phyloP scores from a whole-genome alignment of 768 basidiomycete species.

The Macrolepiota dolichaula region DNA sequence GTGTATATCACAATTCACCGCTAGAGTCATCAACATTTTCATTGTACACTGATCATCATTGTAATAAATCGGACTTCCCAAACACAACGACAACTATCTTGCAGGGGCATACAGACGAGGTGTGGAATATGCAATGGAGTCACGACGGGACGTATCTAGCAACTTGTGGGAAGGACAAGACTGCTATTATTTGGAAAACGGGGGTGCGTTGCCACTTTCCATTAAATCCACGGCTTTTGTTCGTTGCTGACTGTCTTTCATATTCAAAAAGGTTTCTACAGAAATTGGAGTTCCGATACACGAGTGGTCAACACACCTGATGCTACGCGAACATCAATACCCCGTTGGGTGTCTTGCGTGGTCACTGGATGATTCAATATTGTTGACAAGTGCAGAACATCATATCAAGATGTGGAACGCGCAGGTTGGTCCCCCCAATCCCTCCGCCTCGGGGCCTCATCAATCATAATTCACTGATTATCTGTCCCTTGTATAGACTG shows the following conservation, averaged over 20 bases:
- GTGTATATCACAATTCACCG: constrained; percentile 83
- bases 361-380: constrained; percentile 84
- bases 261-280: constrained; percentile 41
- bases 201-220: constrained; percentile 51
- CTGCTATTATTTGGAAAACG: constrained; percentile 86
- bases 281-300: constrained; percentile 34
- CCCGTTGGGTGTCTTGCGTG: constrained; percentile 83
- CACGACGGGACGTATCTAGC: constrained; percentile 83
- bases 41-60: constrained; percentile 85
- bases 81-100: constrained; percentile 81
- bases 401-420: constrained; percentile 88
- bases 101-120: constrained; percentile 86
- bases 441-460: background rate
- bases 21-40: constrained; percentile 59
- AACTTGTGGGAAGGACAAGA: constrained; percentile 83
- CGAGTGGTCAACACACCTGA: constrained; percentile 57
- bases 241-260: constrained; percentile 15
- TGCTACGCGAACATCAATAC: constrained; percentile 75
- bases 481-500: constrained; percentile 48
- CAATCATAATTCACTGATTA: background rate
- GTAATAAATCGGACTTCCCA: constrained; percentile 81
- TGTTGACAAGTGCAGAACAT: constrained; percentile 82
- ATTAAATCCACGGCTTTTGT: constrained; percentile 1
- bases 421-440: constrained; percentile 54
- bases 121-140: constrained; percentile 97